A percentile compares a stretch with the other conserved stretches of the same genome.
Conservation (phyloP, 108 stramenopile species). For the Phaeodactylum tricornutum region DNA sequence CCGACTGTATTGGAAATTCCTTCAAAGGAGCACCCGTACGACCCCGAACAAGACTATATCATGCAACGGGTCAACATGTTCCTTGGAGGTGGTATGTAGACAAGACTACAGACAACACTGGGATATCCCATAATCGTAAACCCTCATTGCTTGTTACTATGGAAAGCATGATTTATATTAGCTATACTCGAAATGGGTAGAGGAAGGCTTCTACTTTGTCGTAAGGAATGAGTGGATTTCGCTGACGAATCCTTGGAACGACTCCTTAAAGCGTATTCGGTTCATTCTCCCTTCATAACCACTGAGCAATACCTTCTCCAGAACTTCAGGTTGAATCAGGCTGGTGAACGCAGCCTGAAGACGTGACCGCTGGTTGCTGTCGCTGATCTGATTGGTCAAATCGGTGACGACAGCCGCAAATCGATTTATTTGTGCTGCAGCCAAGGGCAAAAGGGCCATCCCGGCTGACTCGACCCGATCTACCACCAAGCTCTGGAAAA, state of each 20-base stretch:
- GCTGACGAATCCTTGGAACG: conserved; percentile 64
- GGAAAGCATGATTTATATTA: too few species aligned
- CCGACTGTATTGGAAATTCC: conserved; percentile 98
- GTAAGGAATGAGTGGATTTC: conserved; percentile 72
- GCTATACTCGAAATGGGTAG: too few species aligned
- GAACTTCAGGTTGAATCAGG: conserved; percentile 50
- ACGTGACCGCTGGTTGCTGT: conserved; percentile 35
- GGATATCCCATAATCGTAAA: too few species aligned
- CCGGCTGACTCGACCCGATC: conserved; percentile 75
- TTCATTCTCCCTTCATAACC: conserved; percentile 65
- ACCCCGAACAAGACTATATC: conserved; percentile 97
- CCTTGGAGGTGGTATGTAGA: conserved; percentile 55
- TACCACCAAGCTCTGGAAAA: conserved; percentile 66
- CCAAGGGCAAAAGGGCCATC: conserved; percentile 46
- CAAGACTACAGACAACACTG: too few species aligned
- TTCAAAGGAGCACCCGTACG: conserved; percentile 94
- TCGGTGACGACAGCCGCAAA: conserved; percentile 49
- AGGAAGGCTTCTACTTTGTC: conserved; percentile 34
- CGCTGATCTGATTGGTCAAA: conserved; percentile 40
- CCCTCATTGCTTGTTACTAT: too few species aligned
- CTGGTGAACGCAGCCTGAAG: conserved; percentile 44
- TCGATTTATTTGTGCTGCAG: conserved; percentile 46
- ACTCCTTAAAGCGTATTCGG: conserved; percentile 55
- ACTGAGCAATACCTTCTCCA: conserved; percentile 36
- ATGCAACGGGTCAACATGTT: conserved; percentile 98